Percentiles rank a stretch among this genome's conserved stretches.
Evolutionary conservation across 2,329 filamentous ascomycete species (phyloP).

Genomic region (Pyrenophora teres): DNA sequence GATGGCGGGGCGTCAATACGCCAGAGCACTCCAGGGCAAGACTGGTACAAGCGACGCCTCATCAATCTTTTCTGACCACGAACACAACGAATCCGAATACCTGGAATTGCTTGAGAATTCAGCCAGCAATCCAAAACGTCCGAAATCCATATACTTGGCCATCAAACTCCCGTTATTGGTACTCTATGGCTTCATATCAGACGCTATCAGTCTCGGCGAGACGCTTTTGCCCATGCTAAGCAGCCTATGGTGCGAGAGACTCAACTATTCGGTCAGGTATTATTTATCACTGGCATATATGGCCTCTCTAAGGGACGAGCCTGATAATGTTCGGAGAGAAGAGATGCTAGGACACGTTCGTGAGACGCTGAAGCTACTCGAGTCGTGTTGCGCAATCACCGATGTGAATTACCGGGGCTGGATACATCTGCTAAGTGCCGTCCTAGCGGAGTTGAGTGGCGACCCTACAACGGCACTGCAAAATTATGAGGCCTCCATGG

Average conservation of each 20-base stretch:
- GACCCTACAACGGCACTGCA: slow-evolving; percentile 61
- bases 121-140: slow-evolving; percentile 64
- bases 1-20: slow-evolving; percentile 67
- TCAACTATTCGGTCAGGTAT: slow-evolving; percentile 50
- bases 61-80: slow-evolving; percentile 69
- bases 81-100: slow-evolving; percentile 64
- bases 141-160: slow-evolving; percentile 70
- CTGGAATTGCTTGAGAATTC: slow-evolving; percentile 56
- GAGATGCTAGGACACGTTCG: slow-evolving; percentile 60
- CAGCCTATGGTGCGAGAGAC: slow-evolving; percentile 52
- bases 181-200: slow-evolving; percentile 50
- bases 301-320: slow-evolving; percentile 46
- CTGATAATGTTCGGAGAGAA: slow-evolving; percentile 46
- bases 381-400: slow-evolving; percentile 66
- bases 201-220: slow-evolving; percentile 51
- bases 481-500: slow-evolving; percentile 71
- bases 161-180: slow-evolving; percentile 51
- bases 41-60: slow-evolving; percentile 59
- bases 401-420: slow-evolving; percentile 74
- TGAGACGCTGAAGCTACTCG: slow-evolving; percentile 63
- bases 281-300: slow-evolving; percentile 51
- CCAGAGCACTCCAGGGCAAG: slow-evolving; percentile 75
- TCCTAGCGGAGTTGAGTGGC: slow-evolving; percentile 66
- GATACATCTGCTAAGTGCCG: slow-evolving; percentile 70
- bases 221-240: slow-evolving; percentile 48